Percentiles rank a stretch among this genome's conserved stretches.
Evolutionary conservation across 139 green algal species (phyloP).

Genomic region (Spirogloea muscicola): DNA sequence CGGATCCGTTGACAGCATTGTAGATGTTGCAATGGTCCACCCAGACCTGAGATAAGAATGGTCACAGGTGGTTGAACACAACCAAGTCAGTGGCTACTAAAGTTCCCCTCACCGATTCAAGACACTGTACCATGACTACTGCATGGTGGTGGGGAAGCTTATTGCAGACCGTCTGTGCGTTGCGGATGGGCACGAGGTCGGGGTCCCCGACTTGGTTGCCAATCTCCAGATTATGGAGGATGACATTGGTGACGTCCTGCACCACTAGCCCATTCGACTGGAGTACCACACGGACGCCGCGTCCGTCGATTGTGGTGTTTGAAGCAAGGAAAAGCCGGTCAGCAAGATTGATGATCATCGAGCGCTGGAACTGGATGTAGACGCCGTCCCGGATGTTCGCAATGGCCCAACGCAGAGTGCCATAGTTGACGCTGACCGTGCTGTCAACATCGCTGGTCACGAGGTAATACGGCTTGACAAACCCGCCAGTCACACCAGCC

Average conservation of each 20-base stretch:
- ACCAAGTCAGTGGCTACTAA: no score
- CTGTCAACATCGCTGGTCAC: background rate
- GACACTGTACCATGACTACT: no score
- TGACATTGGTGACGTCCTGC: slow-evolving; percentile 11
- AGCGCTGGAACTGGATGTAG: slow-evolving; percentile 8
- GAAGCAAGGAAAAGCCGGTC: slow-evolving; percentile 5
- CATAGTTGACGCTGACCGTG: background rate
- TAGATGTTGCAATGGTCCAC: slow-evolving; percentile 18
- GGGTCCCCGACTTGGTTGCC: no score
- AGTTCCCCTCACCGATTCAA: no score
- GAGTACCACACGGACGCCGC: slow-evolving; percentile 4
- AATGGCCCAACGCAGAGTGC: slow-evolving; percentile 4
- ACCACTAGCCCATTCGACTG: background rate
- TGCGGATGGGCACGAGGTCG: no score
- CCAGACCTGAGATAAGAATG: slow-evolving; percentile 11
- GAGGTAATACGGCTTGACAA: background rate
- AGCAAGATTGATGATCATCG: slow-evolving; percentile 10
- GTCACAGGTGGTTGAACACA: no score
- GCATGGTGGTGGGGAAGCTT: no score
- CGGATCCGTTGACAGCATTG: background rate
- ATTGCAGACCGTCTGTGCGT: no score
- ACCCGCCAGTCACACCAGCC: background rate
- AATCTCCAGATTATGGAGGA: slow-evolving; percentile 17
- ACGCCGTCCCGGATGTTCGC: no score
- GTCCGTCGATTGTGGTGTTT: slow-evolving; percentile 10